Base-by-base conservation (phyloP, 805 yeast species). In the Starmerella sp. region DNA sequence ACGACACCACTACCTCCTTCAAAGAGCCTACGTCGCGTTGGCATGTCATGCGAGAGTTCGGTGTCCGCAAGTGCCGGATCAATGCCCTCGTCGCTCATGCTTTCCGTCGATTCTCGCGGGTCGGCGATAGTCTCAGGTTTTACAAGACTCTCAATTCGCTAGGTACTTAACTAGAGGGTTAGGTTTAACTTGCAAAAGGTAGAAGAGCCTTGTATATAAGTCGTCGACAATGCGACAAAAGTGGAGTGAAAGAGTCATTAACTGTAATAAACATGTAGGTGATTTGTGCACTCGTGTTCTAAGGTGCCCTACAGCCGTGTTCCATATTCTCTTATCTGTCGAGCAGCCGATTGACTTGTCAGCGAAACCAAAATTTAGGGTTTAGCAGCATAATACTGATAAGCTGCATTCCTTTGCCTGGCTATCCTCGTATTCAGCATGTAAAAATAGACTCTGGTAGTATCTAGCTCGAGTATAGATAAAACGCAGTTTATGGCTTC, bases 1-100 rank as follows among this genome's bases (percentile, higher is more conserved):
- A 49, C 54, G 4, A 52, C 17, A 9, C 55, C 60, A 22, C 57
- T 54, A 17, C 57, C 57, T 7, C 60, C 60, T 17, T 57, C 60
- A 44, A 57, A 57, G 17, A 56, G 56, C 32, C 61, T 17, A 7
- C 59, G 48, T 5, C 61, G 54, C 15, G 55, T 45, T 22, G 57
- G 55, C 50, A 52, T 38, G 14, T 52, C 52, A 14, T 35, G 42
- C 31, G 57, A 43, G 6, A 11, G 5, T 5, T 46, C 49, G n/a
- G 31, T 34, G 11, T 46, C 49, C 5, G n/a, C 31, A 10, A 46
- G n/a, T 5, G 9, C 13, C 38, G 49, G 8, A 15, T 46, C 49
- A 46, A 9, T 34, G 31, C 28, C 29, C 11, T 32, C 49, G 7
- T 46, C 49, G 30, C 38, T 46, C 49, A 46, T 46, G 38, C 30